These are phyloP conservation scores for Arthroderma sp. DNA, from an alignment of 2,329 filamentous ascomycete genomes.

Conservation along the genomic window DNA sequence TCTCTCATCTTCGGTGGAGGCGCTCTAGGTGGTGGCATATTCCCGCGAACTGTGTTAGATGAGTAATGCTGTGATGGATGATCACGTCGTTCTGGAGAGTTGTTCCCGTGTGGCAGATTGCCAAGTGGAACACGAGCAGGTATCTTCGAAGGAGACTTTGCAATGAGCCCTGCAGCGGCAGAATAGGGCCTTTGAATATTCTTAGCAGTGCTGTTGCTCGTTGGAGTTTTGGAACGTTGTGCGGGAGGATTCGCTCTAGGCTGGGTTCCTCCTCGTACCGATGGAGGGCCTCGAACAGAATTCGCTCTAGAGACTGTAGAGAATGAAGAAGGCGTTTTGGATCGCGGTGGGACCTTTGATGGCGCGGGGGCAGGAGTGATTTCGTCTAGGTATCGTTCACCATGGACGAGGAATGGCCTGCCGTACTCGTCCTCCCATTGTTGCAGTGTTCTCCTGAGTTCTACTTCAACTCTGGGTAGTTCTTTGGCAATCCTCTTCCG, in stretches of 20 bases:
- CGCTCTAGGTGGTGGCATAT: conserved; percentile 46
- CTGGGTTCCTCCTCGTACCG: conserved; percentile 27
- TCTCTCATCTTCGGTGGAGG: conserved; percentile 92
- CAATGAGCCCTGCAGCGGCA: conserved; percentile 4
- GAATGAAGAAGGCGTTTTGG: conserved; percentile 35
- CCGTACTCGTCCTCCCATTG: conserved; percentile 90
- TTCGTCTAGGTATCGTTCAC: conserved; percentile 77
- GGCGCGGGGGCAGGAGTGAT: conserved; percentile 56
- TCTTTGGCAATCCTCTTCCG: conserved; percentile 94
- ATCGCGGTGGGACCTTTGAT: conserved; percentile 47
- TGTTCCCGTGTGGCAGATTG: conserved; percentile 45
- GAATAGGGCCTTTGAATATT: not conserved
- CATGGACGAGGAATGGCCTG: conserved; percentile 82
- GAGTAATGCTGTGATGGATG: conserved; percentile 35
- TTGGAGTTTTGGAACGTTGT: conserved; percentile 36
- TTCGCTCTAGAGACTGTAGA: conserved; percentile 21
- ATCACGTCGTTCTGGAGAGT: conserved; percentile 64
- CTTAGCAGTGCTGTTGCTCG: conserved; percentile 16
- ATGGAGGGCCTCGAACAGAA: conserved; percentile 20
- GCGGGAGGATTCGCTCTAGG: conserved; percentile 33
- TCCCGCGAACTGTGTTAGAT: conserved; percentile 35
- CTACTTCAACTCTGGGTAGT: conserved; percentile 74
- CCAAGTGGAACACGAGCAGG: conserved; percentile 36
- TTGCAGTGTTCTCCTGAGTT: conserved; percentile 72
- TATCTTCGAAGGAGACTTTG: conserved; percentile 39